phyloP scores from a whole-genome alignment of 164 flowering plant species.

The Aristolochia fimbriata region DNA sequence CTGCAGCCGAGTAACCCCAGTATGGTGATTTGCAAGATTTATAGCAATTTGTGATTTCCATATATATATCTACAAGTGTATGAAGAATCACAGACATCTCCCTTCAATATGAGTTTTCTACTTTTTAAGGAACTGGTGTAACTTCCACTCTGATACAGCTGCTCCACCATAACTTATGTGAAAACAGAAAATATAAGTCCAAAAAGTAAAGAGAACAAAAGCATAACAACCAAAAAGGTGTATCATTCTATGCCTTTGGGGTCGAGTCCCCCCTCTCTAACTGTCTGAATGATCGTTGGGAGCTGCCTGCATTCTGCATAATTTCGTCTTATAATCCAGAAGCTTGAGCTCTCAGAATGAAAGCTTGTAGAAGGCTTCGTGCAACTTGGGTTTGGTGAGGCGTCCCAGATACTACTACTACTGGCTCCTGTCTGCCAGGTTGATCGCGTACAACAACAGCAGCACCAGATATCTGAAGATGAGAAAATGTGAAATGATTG shows the following conservation, averaged over 20 bases:
- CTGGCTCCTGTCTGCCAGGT: conserved; percentile 45
- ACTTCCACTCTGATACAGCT: background rate
- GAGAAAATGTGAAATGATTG: background rate
- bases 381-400: conserved; percentile 92
- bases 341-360: conserved; percentile 45
- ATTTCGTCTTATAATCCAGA: background rate
- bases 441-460: conserved; percentile 63
- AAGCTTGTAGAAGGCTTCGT: conserved; percentile 91
- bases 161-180: background rate
- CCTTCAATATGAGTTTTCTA: background rate
- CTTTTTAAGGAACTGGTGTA: background rate
- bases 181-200: too few relatives aligned
- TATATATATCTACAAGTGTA: background rate
- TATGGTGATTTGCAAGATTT: background rate
- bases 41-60: background rate
- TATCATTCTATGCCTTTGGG: too few relatives aligned
- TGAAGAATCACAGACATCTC: too few relatives aligned
- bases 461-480: conserved; percentile 84
- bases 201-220: too few relatives aligned
- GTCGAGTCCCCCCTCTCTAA: background rate
- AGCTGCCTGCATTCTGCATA: background rate
- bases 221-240: too few relatives aligned
- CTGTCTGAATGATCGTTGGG: background rate
- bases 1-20: background rate
- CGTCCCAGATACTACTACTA: conserved; percentile 73